Evolutionary conservation across 495 filamentous ascomycete species (phyloP).

Genomic region (Neurospora cerealis): DNA sequence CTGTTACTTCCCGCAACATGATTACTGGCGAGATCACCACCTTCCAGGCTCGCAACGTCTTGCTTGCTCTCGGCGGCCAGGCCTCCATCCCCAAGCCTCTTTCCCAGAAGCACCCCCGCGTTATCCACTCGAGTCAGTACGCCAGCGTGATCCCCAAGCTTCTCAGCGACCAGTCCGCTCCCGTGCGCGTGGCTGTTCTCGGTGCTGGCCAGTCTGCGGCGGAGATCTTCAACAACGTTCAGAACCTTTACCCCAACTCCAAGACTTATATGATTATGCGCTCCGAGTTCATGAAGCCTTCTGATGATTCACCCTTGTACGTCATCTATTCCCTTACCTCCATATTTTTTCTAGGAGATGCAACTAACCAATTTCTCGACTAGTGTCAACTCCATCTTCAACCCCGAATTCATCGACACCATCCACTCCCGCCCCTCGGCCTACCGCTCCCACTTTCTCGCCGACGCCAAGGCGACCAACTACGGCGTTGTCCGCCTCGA

Average conservation of each 20-base stretch:
- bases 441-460: conserved; percentile 52
- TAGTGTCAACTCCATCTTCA: conserved; percentile 94
- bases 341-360: not conserved
- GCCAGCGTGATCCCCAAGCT: conserved; percentile 50
- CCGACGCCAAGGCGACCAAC: conserved; percentile 68
- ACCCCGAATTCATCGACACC: conserved; percentile 67
- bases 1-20: conserved; percentile 30
- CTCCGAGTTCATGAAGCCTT: conserved; percentile 70
- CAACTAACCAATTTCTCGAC: conserved; percentile 4
- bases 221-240: conserved; percentile 88
- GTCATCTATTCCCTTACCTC: conserved; percentile 15
- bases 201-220: conserved; percentile 89
- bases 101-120: conserved; percentile 47
- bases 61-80: conserved; percentile 76
- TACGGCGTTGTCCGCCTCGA: conserved; percentile 86
- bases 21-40: conserved; percentile 25
- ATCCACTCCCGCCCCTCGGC: conserved; percentile 55
- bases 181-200: conserved; percentile 70
- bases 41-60: conserved; percentile 60
- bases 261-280: conserved; percentile 67
- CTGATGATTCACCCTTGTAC: conserved; percentile 93
- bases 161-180: conserved; percentile 43
- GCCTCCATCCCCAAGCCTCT: conserved; percentile 64
- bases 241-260: conserved; percentile 72
- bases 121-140: conserved; percentile 90